Percentiles rank a stretch among this genome's conserved stretches.
phyloP scores from a whole-genome alignment of 768 basidiomycete species.

The Agaricus sinodeliciosus region DNA sequence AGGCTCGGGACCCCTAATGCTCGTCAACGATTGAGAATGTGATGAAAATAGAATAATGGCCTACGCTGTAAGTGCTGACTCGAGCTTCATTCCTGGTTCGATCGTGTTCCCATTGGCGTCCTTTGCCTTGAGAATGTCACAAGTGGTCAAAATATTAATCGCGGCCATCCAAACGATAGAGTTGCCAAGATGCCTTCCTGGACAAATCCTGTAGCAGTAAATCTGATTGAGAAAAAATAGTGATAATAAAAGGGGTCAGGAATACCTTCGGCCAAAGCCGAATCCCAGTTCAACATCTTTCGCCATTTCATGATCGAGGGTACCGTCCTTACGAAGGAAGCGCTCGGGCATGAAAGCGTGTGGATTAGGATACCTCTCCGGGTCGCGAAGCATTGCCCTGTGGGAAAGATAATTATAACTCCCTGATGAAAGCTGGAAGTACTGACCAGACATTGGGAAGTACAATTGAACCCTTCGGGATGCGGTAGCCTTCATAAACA shows the following conservation, averaged over 20 bases:
- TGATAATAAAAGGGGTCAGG: not conserved
- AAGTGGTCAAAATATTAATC: conserved; percentile 32
- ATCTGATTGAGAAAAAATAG: not conserved
- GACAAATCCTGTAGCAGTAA: conserved; percentile 32
- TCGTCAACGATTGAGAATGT: not conserved
- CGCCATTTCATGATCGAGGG: conserved; percentile 16
- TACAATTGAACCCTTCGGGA: conserved; percentile 31
- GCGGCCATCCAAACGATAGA: conserved; percentile 38
- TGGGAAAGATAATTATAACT: not conserved
- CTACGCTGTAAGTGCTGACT: conserved; percentile 11
- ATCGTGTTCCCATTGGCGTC: conserved; percentile 36
- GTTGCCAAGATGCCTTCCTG: conserved; percentile 45
- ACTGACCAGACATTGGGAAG: conserved; percentile 23
- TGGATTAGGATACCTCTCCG: conserved; percentile 35
- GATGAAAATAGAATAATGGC: not conserved
- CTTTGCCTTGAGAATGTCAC: conserved; percentile 34
- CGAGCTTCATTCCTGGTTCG: conserved; percentile 23
- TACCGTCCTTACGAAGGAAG: conserved; percentile 31
- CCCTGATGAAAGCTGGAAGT: not conserved
- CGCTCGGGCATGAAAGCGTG: conserved; percentile 44
- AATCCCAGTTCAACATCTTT: conserved; percentile 38
- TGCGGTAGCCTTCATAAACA: conserved; percentile 30
- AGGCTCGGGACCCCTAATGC: conserved; percentile 41
- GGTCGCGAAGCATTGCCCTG: conserved; percentile 36
- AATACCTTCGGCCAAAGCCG: conserved; percentile 50